Base-by-base conservation (phyloP, 2,329 filamentous ascomycete genomes). In the Colletotrichum spaethianum region DNA sequence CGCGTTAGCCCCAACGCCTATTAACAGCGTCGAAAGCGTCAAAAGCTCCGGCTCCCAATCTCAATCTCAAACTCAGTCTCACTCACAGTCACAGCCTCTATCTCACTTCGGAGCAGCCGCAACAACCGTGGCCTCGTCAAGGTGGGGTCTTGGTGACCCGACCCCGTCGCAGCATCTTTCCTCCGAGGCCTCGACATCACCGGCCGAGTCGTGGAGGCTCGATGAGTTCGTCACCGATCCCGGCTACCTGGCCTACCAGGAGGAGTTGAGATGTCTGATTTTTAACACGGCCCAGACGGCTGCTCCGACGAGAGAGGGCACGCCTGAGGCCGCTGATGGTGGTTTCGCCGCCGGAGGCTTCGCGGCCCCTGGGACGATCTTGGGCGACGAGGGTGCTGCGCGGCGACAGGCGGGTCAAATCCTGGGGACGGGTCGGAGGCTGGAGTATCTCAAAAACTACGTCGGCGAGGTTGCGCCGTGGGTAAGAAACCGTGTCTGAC, bases 381-480 rank as follows among this genome's bases (percentile, higher is more conserved):
- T 56, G n/a, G 68, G 68, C 2, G 68, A 71, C 4, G 68, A 71
- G 2, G 60, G 73, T 61, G 44, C 61, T 1, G 55, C 53, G 11
- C 18, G 67, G 31, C 60, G 70, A 6, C 61, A 68, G 23, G 53
- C 68, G 31, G 53, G 72, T 14, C 70, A 67, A 20, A 64, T 70
- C 9, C 72, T 85, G 20, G 79, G 81, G 0, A 79, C 76, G n/a
- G 74, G 75, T 1, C 77, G 80, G 11, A 76, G 82, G 23, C 74
- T 85, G 5, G 77, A 81, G 55, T 86, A 85, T 56, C 73, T 87
- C 46, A 83, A 85, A 67, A 85, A 88, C 63, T 90, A 88, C 73
- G 83, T 89, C n/a, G 83, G 84, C 9, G 81, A 88, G 68, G 83
- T 89, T 52, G 87, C 87, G 3, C 85, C 85, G 28, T 89, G 87